These are phyloP conservation scores for Diaporthe citri DNA, from an alignment of 2,329 filamentous ascomycete species.

Conservation along the genomic window DNA sequence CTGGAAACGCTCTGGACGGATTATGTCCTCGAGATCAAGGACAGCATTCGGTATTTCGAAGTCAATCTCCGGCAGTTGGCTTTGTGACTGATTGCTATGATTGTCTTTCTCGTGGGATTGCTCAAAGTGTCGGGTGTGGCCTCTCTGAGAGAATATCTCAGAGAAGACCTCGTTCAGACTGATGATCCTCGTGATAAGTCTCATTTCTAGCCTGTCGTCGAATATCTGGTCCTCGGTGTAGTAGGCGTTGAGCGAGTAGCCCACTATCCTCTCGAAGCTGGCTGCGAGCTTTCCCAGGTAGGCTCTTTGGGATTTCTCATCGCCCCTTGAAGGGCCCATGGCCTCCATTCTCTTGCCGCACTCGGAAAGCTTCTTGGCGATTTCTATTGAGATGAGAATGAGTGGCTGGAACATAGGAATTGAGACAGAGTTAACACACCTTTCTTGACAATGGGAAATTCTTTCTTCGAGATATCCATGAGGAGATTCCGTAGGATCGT, in stretches of 20 bases:
- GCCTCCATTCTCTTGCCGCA: conserved; percentile 41
- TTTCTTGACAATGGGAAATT: conserved; percentile 52
- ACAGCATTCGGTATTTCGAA: conserved; percentile 32
- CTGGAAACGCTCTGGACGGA: conserved; percentile 44
- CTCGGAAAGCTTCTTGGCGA: conserved; percentile 39
- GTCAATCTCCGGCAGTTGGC: background rate
- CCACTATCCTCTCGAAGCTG: conserved; percentile 46
- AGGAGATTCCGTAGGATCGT: conserved; percentile 53
- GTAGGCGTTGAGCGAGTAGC: conserved; percentile 51
- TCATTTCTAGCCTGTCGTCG: conserved; percentile 43
- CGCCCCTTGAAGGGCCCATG: conserved; percentile 50
- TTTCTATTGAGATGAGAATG: conserved; percentile 41
- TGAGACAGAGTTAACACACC: background rate
- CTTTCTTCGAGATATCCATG: conserved; percentile 54
- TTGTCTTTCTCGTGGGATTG: conserved; percentile 1
- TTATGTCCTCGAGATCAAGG: conserved; percentile 46
- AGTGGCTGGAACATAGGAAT: background rate
- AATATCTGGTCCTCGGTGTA: conserved; percentile 52
- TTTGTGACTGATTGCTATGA: conserved; percentile 36
- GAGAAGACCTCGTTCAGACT: conserved; percentile 54
- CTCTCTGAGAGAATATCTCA: conserved; percentile 44
- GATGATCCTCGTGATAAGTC: conserved; percentile 55
- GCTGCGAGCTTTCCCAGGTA: conserved; percentile 52
- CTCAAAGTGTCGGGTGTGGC: conserved; percentile 47
- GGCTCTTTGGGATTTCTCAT: conserved; percentile 49